Conservation (phyloP, 2,329 filamentous ascomycete genomes). For the Cladorrhinum sp. region DNA sequence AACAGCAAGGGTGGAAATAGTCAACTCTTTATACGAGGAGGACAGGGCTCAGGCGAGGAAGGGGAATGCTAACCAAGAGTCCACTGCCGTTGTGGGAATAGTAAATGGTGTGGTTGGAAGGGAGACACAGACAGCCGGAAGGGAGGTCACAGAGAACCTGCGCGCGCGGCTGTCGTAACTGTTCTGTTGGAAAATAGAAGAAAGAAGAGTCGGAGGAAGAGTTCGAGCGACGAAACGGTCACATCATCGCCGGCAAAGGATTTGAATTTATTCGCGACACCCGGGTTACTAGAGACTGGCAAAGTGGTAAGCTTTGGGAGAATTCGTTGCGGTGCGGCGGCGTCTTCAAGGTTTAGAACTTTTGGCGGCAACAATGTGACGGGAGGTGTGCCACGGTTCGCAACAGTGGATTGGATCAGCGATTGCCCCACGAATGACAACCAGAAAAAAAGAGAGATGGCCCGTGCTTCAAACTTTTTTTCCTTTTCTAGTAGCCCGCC, state of each 20-base stretch:
- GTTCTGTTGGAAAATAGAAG: slow-evolving; percentile 3
- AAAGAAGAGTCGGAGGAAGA: slow-evolving; percentile 10
- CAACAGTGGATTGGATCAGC: slow-evolving; percentile 1
- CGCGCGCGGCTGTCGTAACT: slow-evolving; percentile 13
- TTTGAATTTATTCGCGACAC: neutral
- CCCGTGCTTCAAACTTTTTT: slow-evolving; percentile 15
- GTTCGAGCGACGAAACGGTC: slow-evolving; percentile 20
- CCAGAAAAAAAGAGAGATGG: neutral
- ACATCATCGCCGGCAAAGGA: slow-evolving; percentile 26
- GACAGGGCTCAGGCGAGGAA: slow-evolving; percentile 1
- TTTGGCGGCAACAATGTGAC: neutral
- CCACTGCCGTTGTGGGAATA: slow-evolving; percentile 14
- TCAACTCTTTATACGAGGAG: neutral
- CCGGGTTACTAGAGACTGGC: neutral
- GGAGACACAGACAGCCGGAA: neutral
- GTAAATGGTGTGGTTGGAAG: neutral
- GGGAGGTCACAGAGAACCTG: neutral
- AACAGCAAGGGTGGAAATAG: slow-evolving; percentile 4
- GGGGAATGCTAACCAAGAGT: slow-evolving; percentile 17
- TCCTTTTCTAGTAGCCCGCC: neutral
- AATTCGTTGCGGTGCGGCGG: neutral
- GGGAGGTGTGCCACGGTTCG: neutral
- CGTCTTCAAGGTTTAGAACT: neutral
- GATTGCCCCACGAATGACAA: neutral
- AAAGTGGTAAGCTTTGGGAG: neutral